Evolutionary conservation across 805 yeast species (phyloP), one percentile per base, ranked within the genome.

Genomic region (Wickerhamiella slavikovae): DNA sequence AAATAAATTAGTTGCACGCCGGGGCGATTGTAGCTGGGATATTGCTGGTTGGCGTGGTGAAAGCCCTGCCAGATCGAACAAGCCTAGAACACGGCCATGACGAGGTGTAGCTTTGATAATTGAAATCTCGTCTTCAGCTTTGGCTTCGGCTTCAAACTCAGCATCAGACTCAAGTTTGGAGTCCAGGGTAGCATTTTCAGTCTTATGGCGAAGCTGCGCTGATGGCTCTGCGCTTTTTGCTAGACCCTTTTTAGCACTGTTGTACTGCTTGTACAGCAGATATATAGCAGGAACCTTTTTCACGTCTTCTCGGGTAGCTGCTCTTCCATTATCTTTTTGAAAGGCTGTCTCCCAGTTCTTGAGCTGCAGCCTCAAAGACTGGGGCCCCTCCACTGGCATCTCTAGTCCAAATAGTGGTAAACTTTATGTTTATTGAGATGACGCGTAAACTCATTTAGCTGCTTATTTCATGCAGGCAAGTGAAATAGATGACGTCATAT

Each of bases 31-130:
- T 3, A 33, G 33, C 22, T 26, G 26, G 6, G 28, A 21, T 12
- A 25, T 10, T n/a, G 12, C 36, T 5, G 34, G 35, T 9, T 28
- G 33, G 17, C 15, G 19, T 2, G 40, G 41, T 12, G 21, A 49
- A 5, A 55, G 52, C 9, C 48, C 25, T 12, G 36, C 39, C 37
- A 69, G 55, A 36, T 78, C 92, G 43, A 79, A 72, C 3, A 79
- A 57, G 12, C 89, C 70, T 20, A 76, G 47, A 0, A 77, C 76
- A 31, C 73, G 64, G 0, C 93, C 93, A 36, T 71, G 61, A 7
- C 19, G 24, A 10, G 35, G 38, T 2, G 37, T 31, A 11, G 22
- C 24, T 13, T 26, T 17, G n/a, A 17, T 23, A 8, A 15, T 21
- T 15, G 19, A 16, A 15, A 12, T n/a, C 14, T 22, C 12, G 5